Percentiles rank a stretch among this genome's conserved stretches.
Evolutionary conservation across 306 rosid species (phyloP).

Genomic region (Coriaria nepalensis): DNA sequence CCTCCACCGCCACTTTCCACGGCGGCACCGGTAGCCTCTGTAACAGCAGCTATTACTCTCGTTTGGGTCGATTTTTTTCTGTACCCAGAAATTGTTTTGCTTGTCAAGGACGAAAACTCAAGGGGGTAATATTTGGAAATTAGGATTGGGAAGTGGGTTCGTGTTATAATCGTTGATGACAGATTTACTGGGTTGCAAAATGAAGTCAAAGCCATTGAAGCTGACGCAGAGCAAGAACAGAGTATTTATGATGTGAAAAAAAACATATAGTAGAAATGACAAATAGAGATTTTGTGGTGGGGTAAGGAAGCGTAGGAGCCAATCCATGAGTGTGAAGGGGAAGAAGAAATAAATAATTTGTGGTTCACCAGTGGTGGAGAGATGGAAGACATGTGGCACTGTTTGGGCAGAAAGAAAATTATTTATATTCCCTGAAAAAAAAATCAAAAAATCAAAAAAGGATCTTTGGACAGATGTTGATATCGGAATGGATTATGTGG

Average conservation of each 20-base stretch:
- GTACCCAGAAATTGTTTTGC: constrained; percentile 16
- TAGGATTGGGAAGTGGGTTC: constrained; percentile 30
- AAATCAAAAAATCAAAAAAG: too few relatives aligned
- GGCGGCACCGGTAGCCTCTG: constrained; percentile 23
- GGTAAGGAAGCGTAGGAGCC: constrained; percentile 9
- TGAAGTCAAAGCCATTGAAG: constrained; percentile 41
- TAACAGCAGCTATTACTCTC: constrained; percentile 28
- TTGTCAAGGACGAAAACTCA: constrained; percentile 28
- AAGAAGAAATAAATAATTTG: background rate
- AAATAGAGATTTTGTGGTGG: background rate
- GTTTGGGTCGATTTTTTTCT: constrained; percentile 18
- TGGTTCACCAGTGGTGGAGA: constrained; percentile 18
- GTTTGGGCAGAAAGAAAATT: background rate
- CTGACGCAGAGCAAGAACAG: constrained; percentile 6
- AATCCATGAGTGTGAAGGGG: constrained; percentile 1
- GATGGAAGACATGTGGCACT: constrained; percentile 21
- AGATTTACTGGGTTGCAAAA: constrained; percentile 37
- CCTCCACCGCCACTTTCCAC: constrained; percentile 12
- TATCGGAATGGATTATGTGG: constrained; percentile 6
- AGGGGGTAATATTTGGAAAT: constrained; percentile 21
- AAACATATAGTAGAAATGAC: background rate
- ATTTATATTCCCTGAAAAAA: too few relatives aligned
- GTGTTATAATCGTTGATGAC: constrained; percentile 33
- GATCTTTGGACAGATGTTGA: background rate
- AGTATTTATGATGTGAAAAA: too few relatives aligned